Percentiles rank a stretch among this genome's conserved stretches.
These are phyloP conservation scores for Salix brachista DNA, from an alignment of 345 rosid species.

Conservation along the genomic window DNA sequence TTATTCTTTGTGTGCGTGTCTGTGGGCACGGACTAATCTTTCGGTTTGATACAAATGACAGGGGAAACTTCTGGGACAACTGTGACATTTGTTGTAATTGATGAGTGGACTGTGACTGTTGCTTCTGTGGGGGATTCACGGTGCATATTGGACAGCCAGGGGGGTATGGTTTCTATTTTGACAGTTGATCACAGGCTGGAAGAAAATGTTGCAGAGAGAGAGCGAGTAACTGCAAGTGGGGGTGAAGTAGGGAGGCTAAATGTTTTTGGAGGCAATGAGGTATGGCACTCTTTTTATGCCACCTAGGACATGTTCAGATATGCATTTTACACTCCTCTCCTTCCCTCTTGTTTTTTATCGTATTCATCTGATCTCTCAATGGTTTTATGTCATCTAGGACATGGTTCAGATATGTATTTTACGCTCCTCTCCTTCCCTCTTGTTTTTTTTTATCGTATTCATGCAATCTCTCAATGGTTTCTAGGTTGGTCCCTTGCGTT, in stretches of 20 bases:
- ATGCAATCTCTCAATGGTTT: conserved; percentile 8
- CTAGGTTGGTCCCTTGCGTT: conserved; percentile 97
- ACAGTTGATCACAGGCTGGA: conserved; percentile 98
- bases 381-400: not conserved
- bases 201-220: conserved; percentile 97
- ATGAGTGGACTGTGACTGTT: conserved; percentile 98
- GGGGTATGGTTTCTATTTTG: conserved; percentile 88
- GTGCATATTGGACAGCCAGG: conserved; percentile 95
- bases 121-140: conserved; percentile 99
- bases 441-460: not conserved
- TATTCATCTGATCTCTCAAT: conserved; percentile 7
- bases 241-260: conserved; percentile 99
- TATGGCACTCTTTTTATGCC: conserved; percentile 18
- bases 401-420: not conserved
- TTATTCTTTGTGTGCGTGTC: not conserved
- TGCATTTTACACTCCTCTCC: not conserved
- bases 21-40: conserved; percentile 14
- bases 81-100: conserved; percentile 90
- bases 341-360: not conserved
- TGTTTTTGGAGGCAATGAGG: conserved; percentile 95
- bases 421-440: not conserved
- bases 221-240: conserved; percentile 99
- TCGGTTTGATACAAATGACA: conserved; percentile 35
- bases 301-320: not conserved
- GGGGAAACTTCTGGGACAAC: conserved; percentile 99